Base-by-base conservation (phyloP, 257 asterid genomes). In the Penstemon newberryi region DNA sequence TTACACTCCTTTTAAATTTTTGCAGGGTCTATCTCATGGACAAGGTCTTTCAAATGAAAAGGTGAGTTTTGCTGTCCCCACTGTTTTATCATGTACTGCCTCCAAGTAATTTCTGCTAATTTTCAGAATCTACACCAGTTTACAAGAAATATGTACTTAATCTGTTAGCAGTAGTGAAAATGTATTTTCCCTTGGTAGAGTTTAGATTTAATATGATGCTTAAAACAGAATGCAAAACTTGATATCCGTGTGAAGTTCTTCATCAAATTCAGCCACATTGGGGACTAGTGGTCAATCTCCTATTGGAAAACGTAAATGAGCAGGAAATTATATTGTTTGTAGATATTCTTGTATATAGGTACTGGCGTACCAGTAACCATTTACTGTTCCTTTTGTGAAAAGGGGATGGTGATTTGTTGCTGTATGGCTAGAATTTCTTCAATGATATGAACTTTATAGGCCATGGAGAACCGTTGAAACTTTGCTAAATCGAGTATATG, bases 21-120 rank as follows among this genome's bases (percentile, higher is more conserved):
- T 81, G 86, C 88, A 89, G 98, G 96, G 81, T 18, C 78, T 92
- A 70, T 86, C 85, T 63, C 80, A 85, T 62, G 85, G 75, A 64
- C 79, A 8, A 11, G 80, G 75, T 56, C 83, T 89, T 84, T 80
- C 91, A 64, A 83, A 80, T 71, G 58, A 73, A 38, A 83, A 87
- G 96, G 98, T 87, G 70, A 79, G 78, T 9, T 73, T 69, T 67
- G 47, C 49, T 15, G 18, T 15, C 18, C 18, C 18, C 18, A 15
- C 18, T 15, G 18, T 15, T 15, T 15, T 15, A 15, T 15, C 18
- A 15, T 15, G 18, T 15, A 15, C 18, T 75, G 5, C 47, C 63
- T 46, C 19, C 4, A 63, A 60, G 44, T 18, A 51, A 44, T 67
- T 70, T 70, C 37, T 69, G 50, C 53, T 19, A 42, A 4, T 56